Base-by-base conservation (phyloP, 2,329 filamentous ascomycete species). In the Pseudogymnoascus sp. region DNA sequence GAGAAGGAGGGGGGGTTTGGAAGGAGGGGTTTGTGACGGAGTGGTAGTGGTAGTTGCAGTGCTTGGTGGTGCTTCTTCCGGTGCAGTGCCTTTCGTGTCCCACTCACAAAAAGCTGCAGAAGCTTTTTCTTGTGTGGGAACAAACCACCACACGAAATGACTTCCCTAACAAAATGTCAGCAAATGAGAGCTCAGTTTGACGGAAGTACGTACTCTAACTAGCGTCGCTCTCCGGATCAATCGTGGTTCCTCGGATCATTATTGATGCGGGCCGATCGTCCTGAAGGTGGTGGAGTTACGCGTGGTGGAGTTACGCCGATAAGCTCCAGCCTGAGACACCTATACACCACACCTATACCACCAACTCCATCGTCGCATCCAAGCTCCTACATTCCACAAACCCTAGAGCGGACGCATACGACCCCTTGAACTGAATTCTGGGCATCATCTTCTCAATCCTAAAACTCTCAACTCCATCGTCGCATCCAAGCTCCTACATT, bases 21-120 rank as follows among this genome's bases (percentile, higher is more conserved):
- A 65, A 60, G 63, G 63, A 70, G 70, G 67, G 67, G 68, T 67
- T 64, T 66, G 67, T 61, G 64, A 45, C 64, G 43, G 43, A 65
- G 66, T 39, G 37, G 37, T 38, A 63, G 65, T 64, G 10, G 66
- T 39, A 61, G 62, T 21, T 49, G 23, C 14, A 49, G 43, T 49
- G 43, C 43, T 49, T 49, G 43, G 43, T 49, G 43, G 43, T 49
- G 43, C 43, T 49, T 49, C 43, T 29, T 49, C 23, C 23, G 23
- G 23, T 26, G 23, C 23, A 1, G 23, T 26, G 4, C 23, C 23
- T 26, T 26, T 26, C 2, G 23, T 19, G 19, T 26, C 14, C 43
- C 43, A 49, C 43, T 49, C 21, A 11, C 43, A 49, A 35, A 61
- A 63, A 66, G 63, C 66, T 64, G 61, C 43, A 49, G 43, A 62